Evolutionary conservation across 495 filamentous ascomycete genomes (phyloP).

Genomic region (Aspergillus heteromorphus): DNA sequence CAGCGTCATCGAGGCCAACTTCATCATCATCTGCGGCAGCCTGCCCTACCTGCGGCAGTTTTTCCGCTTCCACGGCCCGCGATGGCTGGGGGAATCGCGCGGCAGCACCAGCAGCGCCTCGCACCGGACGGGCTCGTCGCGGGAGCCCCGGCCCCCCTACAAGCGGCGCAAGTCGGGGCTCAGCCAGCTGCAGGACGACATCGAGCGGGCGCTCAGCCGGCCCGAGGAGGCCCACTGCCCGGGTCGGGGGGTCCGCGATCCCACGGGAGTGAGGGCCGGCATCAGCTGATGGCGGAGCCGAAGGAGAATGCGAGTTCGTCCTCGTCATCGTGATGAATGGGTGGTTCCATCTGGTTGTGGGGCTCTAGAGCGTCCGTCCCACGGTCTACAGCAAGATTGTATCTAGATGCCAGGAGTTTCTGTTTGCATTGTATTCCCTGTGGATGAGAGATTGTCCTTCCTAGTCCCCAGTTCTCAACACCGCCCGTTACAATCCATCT

Average conservation of each 20-base stretch:
- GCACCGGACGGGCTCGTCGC: neutral
- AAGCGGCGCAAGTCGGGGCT: slow-evolving; percentile 11
- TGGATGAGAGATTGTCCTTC: too few species aligned
- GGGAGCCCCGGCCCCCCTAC: neutral
- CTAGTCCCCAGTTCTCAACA: too few species aligned
- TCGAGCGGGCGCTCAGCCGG: neutral
- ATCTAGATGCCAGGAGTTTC: too few species aligned
- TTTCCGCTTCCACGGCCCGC: slow-evolving; percentile 16
- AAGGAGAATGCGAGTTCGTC: neutral
- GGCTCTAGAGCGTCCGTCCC: too few species aligned
- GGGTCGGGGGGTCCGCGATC: neutral
- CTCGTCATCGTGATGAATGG: too few species aligned
- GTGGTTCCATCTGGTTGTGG: too few species aligned
- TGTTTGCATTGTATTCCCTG: too few species aligned
- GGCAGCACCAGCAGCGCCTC: neutral
- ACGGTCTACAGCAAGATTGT: too few species aligned
- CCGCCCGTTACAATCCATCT: too few species aligned
- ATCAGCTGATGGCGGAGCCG: neutral
- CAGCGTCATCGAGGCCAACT: slow-evolving; percentile 25
- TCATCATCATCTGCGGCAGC: slow-evolving; percentile 23
- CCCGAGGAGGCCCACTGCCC: neutral
- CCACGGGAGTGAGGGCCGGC: neutral
- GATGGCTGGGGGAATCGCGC: slow-evolving; percentile 12
- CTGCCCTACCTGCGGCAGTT: slow-evolving; percentile 23
- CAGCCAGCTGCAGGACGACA: slow-evolving; percentile 15